Evolutionary conservation across 1,284 basidiomycete species (phyloP).

Genomic region (Coniferiporia weirii): DNA sequence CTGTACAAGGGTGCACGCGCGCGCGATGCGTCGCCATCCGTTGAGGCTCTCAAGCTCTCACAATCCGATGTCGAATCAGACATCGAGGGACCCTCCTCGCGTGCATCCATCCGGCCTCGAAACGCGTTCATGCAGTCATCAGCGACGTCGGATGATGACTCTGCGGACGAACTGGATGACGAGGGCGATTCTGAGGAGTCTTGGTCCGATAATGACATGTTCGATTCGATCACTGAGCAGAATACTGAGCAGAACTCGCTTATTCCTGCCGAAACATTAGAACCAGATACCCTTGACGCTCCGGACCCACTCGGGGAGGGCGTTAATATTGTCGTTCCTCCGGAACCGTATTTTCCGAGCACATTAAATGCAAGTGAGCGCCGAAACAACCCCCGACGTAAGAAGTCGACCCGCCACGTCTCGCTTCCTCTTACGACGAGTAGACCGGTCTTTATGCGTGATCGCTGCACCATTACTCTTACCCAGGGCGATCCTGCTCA

Average conservation of each 20-base stretch:
- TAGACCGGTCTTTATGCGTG: conserved; percentile 83
- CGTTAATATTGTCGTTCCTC: conserved; percentile 83
- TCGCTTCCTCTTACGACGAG: conserved; percentile 59
- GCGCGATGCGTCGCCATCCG: conserved; percentile 65
- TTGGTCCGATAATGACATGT: conserved; percentile 54
- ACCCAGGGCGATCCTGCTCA: conserved; percentile 77
- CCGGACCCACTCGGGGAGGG: conserved; percentile 80
- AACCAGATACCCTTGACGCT: conserved; percentile 41
- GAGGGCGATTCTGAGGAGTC: conserved; percentile 34
- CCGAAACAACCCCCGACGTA: conserved; percentile 52
- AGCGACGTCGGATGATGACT: conserved; percentile 40
- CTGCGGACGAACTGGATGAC: conserved; percentile 40
- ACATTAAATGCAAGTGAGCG: conserved; percentile 48
- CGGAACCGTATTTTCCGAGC: conserved; percentile 73
- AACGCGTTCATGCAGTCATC: conserved; percentile 53
- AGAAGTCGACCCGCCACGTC: conserved; percentile 54
- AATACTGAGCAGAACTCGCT: conserved; percentile 75
- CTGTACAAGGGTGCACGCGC: conserved; percentile 52
- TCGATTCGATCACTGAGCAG: conserved; percentile 73
- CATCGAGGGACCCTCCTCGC: conserved; percentile 37
- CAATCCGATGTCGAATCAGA: conserved; percentile 67
- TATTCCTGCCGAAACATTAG: conserved; percentile 39
- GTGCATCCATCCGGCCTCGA: conserved; percentile 40
- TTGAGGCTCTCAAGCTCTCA: conserved; percentile 63
- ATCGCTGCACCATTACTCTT: conserved; percentile 87